phyloP scores from a whole-genome alignment of 345 rosid species.

The Microthlaspi erraticum region DNA sequence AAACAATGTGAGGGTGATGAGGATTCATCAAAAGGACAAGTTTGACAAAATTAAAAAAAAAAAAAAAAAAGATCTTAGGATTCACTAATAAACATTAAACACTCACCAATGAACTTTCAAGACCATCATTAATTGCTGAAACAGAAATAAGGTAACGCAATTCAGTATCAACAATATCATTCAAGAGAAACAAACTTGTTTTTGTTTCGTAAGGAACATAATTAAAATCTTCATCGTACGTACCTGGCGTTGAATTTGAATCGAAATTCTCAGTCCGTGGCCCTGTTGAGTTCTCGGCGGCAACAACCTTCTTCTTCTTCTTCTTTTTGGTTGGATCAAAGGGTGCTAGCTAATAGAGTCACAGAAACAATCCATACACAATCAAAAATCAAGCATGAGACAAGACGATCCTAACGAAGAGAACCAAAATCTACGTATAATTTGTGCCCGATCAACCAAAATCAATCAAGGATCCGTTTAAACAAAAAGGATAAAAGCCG shows the following conservation, averaged over 20 bases:
- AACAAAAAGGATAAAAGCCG: too few species aligned
- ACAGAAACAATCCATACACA: neutral
- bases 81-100: neutral
- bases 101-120: slow-evolving; percentile 69
- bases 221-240: neutral
- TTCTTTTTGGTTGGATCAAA: slow-evolving; percentile 88
- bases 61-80: neutral
- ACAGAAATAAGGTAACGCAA: slow-evolving; percentile 12
- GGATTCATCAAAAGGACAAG: neutral
- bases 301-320: slow-evolving; percentile 76
- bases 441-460: too few species aligned
- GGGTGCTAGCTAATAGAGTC: slow-evolving; percentile 54
- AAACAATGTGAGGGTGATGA: neutral
- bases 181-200: neutral
- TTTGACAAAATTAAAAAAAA: neutral
- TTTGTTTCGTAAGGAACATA: neutral
- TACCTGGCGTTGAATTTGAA: slow-evolving; percentile 57
- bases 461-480: too few species aligned
- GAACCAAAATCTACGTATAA: too few species aligned
- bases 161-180: neutral
- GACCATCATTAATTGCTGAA: slow-evolving; percentile 68
- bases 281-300: slow-evolving; percentile 46
- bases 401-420: too few species aligned
- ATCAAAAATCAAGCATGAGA: neutral
- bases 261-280: slow-evolving; percentile 66